Evolutionary conservation across 345 rosid genomes (phyloP).

Genomic region (Brassica juncea): DNA sequence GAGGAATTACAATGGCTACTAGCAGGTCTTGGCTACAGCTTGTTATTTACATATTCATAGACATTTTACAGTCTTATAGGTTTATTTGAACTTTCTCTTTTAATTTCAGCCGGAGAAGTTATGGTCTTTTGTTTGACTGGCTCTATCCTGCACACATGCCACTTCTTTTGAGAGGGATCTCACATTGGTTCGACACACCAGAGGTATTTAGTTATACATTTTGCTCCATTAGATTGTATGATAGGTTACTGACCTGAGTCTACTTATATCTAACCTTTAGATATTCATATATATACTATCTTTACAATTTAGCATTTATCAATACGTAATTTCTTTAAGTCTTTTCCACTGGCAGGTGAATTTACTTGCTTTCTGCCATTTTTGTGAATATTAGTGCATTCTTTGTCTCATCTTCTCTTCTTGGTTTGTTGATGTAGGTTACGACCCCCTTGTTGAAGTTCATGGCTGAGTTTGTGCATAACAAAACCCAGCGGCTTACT

Average conservation of each 20-base stretch:
- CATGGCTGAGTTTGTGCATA: constrained; percentile 97
- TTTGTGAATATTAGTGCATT: background rate
- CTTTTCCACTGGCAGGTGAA: background rate
- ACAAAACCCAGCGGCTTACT: constrained; percentile 92
- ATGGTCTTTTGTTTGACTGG: constrained; percentile 96
- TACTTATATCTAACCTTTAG: background rate
- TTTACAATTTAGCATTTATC: background rate
- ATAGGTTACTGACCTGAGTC: constrained; percentile 13
- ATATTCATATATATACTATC: no score
- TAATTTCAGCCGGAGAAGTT: constrained; percentile 83
- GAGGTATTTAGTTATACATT: constrained; percentile 65
- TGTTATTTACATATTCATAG: constrained; percentile 5
- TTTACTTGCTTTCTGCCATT: background rate
- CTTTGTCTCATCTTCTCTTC: constrained; percentile 23
- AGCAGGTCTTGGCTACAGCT: constrained; percentile 56
- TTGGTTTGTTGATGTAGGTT: constrained; percentile 60
- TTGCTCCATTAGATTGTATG: constrained; percentile 9
- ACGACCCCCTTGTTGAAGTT: constrained; percentile 92
- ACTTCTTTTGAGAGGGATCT: constrained; percentile 83
- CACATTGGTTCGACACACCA: constrained; percentile 94
- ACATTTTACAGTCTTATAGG: constrained; percentile 11
- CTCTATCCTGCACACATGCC: constrained; percentile 89
- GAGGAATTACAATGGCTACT: constrained; percentile 98
- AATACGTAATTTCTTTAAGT: background rate
- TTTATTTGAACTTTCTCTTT: constrained; percentile 17